A percentile compares a stretch with the other conserved stretches of the same genome.
Conservation (phyloP, 2,329 filamentous ascomycete species). For the Myriosclerotinia curreyana region DNA sequence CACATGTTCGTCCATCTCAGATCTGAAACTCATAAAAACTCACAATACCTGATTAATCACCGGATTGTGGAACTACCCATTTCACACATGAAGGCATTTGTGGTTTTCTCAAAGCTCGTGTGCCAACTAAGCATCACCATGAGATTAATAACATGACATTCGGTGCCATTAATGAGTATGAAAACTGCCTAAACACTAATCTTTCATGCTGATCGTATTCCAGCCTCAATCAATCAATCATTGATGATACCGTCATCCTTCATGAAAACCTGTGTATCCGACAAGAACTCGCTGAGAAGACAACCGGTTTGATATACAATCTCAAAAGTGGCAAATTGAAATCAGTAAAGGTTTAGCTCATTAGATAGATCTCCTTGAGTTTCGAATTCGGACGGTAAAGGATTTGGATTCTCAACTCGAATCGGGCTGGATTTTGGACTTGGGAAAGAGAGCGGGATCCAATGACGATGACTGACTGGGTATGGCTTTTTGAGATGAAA, state of each 20-base stretch:
- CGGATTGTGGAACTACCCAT: constrained; percentile 32
- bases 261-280: constrained; percentile 29
- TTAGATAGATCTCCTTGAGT: not conserved
- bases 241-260: constrained; percentile 33
- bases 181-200: not conserved
- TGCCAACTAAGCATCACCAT: constrained; percentile 23
- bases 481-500: not conserved
- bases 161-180: constrained; percentile 35
- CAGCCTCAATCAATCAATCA: constrained; percentile 31
- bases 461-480: not conserved
- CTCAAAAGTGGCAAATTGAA: constrained; percentile 32
- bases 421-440: not conserved
- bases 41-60: not conserved
- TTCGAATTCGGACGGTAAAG: too few species aligned
- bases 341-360: not conserved
- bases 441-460: not conserved
- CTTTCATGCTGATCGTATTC: not conserved
- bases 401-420: not conserved
- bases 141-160: constrained; percentile 34
- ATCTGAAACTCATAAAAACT: too few species aligned
- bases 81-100: constrained; percentile 30
- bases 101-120: constrained; percentile 28
- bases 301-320: constrained; percentile 32
- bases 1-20: constrained; percentile 28
- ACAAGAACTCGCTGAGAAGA: constrained; percentile 30